Conservation (phyloP, 2,329 filamentous ascomycete genomes). For the Trichoderma sp. region DNA sequence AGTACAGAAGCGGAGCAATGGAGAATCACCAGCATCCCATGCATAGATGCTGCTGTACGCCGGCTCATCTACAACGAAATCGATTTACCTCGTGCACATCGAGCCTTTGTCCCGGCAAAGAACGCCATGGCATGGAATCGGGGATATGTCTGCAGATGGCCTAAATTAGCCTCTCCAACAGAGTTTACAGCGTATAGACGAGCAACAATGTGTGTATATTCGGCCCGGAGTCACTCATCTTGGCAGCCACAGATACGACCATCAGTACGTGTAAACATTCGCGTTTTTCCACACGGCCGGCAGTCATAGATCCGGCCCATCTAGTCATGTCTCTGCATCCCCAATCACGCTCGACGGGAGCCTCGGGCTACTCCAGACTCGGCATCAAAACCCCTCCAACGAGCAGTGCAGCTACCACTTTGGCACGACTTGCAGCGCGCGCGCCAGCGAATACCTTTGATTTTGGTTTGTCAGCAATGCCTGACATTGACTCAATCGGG, state of each 20-base stretch:
- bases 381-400: background rate
- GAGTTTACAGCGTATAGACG: background rate
- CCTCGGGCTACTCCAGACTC: background rate
- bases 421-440: too few relatives aligned
- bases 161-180: background rate
- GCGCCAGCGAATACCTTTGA: background rate
- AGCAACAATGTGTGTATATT: background rate
- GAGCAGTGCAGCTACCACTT: background rate
- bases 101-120: background rate
- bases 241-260: background rate
- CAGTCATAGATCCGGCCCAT: background rate
- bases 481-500: background rate
- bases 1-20: background rate
- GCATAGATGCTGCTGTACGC: background rate
- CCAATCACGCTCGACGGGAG: constrained; percentile 9
- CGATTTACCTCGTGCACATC: background rate
- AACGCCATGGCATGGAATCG: background rate
- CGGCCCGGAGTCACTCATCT: too few relatives aligned
- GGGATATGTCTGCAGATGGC: background rate
- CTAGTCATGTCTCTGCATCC: background rate
- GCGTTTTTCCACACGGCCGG: background rate
- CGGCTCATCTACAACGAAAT: background rate
- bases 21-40: background rate
- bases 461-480: constrained; percentile 27
- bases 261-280: background rate